These are phyloP conservation scores for Daedaleopsis nitida DNA, from an alignment of 768 basidiomycete genomes.

Conservation along the genomic window DNA sequence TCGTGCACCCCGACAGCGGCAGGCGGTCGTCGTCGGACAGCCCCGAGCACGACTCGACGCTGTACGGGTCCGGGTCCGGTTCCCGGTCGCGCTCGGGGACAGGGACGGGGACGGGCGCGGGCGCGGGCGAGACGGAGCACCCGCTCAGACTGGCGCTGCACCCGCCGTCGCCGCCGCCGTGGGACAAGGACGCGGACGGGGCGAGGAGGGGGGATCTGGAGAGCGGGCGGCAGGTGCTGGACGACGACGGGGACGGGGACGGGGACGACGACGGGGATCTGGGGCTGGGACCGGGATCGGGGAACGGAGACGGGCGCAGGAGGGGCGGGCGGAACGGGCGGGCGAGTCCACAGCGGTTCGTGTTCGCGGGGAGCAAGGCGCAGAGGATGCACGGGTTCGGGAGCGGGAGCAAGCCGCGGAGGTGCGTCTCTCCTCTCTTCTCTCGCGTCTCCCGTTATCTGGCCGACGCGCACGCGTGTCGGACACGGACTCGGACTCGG, in stretches of 20 bases:
- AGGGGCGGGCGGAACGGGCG: constrained; percentile 37
- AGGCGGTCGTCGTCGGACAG: constrained; percentile 6
- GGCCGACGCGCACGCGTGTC: too few species aligned
- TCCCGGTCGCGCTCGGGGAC: not conserved
- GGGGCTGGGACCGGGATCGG: not conserved
- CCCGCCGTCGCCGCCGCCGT: constrained; percentile 59
- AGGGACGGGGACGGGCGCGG: constrained; percentile 1
- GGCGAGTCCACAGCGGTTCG: constrained; percentile 19
- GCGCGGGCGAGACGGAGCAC: constrained; percentile 29
- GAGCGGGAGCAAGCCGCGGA: constrained; percentile 8
- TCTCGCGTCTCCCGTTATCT: not conserved
- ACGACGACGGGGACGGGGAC: not conserved
- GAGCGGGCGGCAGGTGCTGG: not conserved
- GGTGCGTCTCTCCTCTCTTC: constrained; percentile 11
- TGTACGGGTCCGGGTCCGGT: not conserved
- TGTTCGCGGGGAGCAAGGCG: constrained; percentile 14
- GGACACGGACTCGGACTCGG: too few species aligned
- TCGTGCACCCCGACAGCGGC: not conserved
- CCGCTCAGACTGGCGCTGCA: constrained; percentile 51
- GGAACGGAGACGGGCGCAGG: too few species aligned
- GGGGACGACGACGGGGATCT: constrained; percentile 41
- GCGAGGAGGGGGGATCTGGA: not conserved
- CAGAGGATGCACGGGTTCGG: constrained; percentile 20
- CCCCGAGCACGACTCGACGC: constrained; percentile 9
- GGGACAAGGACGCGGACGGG: constrained; percentile 53